Evolutionary conservation across 371 early-diverging fungal genomes (phyloP).

Genomic region (Apophysomyces ossiformis): DNA sequence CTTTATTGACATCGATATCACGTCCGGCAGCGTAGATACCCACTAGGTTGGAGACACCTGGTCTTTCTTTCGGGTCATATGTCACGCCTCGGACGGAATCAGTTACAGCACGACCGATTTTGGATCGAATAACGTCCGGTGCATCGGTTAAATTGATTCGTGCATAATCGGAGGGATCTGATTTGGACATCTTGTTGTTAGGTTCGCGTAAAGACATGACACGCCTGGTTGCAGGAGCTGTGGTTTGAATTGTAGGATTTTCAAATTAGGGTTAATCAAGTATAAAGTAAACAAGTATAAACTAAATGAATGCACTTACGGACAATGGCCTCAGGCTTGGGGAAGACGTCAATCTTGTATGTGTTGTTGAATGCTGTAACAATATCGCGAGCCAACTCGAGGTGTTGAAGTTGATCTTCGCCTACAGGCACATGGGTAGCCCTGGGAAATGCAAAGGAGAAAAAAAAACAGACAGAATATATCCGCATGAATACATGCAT

Average conservation of each 20-base stretch:
- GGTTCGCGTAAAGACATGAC: conserved; percentile 89
- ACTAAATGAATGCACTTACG: conserved; percentile 44
- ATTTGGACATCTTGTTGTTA: conserved; percentile 91
- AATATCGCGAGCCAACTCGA: conserved; percentile 84
- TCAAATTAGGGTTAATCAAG: too few relatives aligned
- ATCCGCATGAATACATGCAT: background rate
- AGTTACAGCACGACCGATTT: conserved; percentile 79
- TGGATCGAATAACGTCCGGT: conserved; percentile 65
- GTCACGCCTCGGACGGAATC: conserved; percentile 73
- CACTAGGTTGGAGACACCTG: conserved; percentile 87
- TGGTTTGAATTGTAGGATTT: too few relatives aligned
- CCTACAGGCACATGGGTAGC: conserved; percentile 94
- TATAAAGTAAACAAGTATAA: too few relatives aligned
- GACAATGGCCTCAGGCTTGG: conserved; percentile 69
- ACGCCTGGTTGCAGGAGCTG: conserved; percentile 66
- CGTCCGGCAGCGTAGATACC: conserved; percentile 72
- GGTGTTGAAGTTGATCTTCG: conserved; percentile 92
- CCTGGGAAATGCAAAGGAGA: conserved; percentile 30
- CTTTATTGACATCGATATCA: conserved; percentile 42
- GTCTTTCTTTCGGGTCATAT: conserved; percentile 74
- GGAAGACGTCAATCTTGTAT: conserved; percentile 63
- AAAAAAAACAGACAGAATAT: too few relatives aligned
- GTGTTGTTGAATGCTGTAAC: conserved; percentile 77
- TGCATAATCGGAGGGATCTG: conserved; percentile 70
- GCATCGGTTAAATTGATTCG: conserved; percentile 81